Evolutionary conservation across 768 basidiomycete genomes (phyloP).

Genomic region (Rhodocollybia butyracea): DNA sequence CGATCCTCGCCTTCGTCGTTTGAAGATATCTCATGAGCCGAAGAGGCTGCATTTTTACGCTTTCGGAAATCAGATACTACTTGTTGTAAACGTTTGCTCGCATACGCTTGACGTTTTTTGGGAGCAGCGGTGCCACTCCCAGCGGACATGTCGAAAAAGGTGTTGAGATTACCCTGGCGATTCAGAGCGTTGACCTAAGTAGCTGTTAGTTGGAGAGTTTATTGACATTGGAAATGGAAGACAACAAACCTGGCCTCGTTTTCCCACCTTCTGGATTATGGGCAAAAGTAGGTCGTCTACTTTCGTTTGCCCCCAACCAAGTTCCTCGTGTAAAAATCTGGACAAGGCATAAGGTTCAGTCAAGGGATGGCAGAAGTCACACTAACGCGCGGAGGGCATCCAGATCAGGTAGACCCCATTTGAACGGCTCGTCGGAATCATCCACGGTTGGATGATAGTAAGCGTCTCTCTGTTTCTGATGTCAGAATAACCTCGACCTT

Average conservation of each 20-base stretch:
- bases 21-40: conserved; percentile 13
- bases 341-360: neutral
- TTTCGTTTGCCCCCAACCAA: conserved; percentile 79
- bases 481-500: neutral
- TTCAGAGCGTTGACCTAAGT: conserved; percentile 59
- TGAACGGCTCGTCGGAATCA: conserved; percentile 88
- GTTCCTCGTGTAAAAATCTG: conserved; percentile 73
- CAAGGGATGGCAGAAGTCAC: neutral
- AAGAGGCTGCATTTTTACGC: conserved; percentile 27
- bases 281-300: conserved; percentile 90
- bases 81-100: conserved; percentile 84
- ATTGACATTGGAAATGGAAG: neutral
- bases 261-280: conserved; percentile 86
- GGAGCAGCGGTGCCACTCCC: conserved; percentile 74
- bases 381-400: conserved; percentile 82
- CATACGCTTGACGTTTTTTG: conserved; percentile 74
- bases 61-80: conserved; percentile 81
- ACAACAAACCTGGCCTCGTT: conserved; percentile 63
- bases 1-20: conserved; percentile 21
- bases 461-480: conserved; percentile 66
- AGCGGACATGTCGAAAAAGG: conserved; percentile 68
- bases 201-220: neutral
- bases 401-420: conserved; percentile 96
- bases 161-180: conserved; percentile 72
- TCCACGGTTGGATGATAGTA: conserved; percentile 93